A percentile compares a stretch with the other conserved stretches of the same genome.
Conservation (phyloP, 345 rosid species). For the Salix purpurea region DNA sequence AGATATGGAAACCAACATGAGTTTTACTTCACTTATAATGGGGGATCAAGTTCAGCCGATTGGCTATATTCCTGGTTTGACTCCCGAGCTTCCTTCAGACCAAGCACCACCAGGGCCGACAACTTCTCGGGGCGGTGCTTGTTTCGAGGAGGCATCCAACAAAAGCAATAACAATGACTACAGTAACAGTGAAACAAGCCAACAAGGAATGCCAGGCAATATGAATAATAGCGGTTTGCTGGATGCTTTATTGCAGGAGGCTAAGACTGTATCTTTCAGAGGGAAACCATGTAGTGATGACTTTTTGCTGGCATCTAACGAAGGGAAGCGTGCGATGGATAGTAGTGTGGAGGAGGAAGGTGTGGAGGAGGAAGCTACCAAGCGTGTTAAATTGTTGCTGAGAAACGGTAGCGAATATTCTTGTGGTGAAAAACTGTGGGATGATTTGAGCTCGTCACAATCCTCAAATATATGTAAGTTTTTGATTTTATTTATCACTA, state of each 20-base stretch:
- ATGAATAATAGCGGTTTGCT: constrained; percentile 43
- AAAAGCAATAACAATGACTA: not conserved
- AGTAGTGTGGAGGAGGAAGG: not conserved
- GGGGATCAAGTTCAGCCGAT: constrained; percentile 31
- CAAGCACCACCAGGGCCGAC: constrained; percentile 29
- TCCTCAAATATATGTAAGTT: constrained; percentile 45
- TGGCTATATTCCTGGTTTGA: not conserved
- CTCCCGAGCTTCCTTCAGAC: constrained; percentile 47
- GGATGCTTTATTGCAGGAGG: constrained; percentile 55
- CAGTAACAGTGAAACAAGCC: not conserved
- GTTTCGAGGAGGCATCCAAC: constrained; percentile 4
- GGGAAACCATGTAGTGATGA: constrained; percentile 8
- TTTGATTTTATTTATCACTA: not conserved
- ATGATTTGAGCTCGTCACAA: constrained; percentile 37
- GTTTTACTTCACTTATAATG: constrained; percentile 52
- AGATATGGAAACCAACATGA: constrained; percentile 21
- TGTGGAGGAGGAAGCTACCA: not conserved
- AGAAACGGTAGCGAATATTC: constrained; percentile 4
- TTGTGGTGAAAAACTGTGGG: constrained; percentile 26
- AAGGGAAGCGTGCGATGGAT: constrained; percentile 21
- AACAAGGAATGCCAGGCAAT: not conserved
- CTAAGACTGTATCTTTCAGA: constrained; percentile 33
- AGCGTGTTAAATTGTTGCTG: constrained; percentile 12
- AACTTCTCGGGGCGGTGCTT: not conserved
- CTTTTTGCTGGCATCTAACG: constrained; percentile 6